A percentile compares a stretch with the other conserved stretches of the same genome.
Conservation (phyloP, 164 flowering plant species). For the Nymphaea thermarum region DNA sequence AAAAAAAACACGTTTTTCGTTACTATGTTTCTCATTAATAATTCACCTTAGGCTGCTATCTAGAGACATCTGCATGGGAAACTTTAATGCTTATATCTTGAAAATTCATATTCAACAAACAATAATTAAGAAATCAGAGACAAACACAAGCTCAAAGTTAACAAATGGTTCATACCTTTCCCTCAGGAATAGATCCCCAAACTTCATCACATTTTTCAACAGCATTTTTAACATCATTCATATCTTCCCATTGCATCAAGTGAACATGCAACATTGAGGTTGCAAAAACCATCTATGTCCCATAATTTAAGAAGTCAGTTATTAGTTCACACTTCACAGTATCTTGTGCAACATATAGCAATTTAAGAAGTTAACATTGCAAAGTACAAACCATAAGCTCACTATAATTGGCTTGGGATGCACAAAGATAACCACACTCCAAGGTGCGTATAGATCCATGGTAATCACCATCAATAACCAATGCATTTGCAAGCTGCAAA, state of each 20-base stretch:
- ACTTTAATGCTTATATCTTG: too few relatives aligned
- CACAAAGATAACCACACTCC: conserved; percentile 44
- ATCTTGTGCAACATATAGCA: neutral
- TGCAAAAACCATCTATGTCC: conserved; percentile 73
- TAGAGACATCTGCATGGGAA: too few relatives aligned
- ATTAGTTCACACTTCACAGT: neutral
- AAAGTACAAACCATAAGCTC: conserved; percentile 55
- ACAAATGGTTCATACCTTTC: conserved; percentile 27
- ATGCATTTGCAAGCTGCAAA: conserved; percentile 79
- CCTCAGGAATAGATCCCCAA: conserved; percentile 56
- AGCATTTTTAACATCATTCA: conserved; percentile 44
- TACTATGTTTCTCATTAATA: too few relatives aligned
- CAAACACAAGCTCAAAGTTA: neutral
- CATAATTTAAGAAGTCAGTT: neutral
- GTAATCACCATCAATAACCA: conserved; percentile 72
- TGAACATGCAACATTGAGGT: conserved; percentile 75
- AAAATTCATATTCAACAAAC: too few relatives aligned
- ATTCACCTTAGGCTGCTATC: too few relatives aligned
- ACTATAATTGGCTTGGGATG: conserved; percentile 43
- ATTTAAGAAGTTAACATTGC: neutral
- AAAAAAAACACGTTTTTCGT: too few relatives aligned
- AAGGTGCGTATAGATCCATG: conserved; percentile 40
- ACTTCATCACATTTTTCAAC: conserved; percentile 43
- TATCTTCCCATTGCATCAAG: conserved; percentile 84
- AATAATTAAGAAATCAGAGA: neutral